A percentile compares a stretch with the other conserved stretches of the same genome.
Evolutionary conservation across 2,329 filamentous ascomycete genomes (phyloP).

Genomic region (Calonectria crousiana): DNA sequence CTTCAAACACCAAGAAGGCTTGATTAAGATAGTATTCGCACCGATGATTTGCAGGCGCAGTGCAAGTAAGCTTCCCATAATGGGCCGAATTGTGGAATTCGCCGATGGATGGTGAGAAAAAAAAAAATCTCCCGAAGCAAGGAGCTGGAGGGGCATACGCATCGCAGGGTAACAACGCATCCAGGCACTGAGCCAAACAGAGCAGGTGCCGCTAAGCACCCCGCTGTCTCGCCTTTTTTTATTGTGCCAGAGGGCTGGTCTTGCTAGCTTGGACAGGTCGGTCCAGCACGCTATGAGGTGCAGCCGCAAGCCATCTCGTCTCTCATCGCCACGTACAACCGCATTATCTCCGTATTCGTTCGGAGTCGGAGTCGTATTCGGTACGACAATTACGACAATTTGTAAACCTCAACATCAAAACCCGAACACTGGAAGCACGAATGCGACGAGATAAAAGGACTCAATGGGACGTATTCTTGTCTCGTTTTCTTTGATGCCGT

Average conservation of each 20-base stretch:
- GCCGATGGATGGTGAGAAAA: slow-evolving; percentile 2
- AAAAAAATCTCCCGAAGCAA: not conserved
- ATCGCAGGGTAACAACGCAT: slow-evolving; percentile 11
- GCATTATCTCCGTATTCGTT: slow-evolving; percentile 17
- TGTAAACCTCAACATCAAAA: not conserved
- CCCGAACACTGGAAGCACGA: not conserved
- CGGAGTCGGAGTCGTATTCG: slow-evolving; percentile 13
- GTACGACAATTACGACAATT: not conserved
- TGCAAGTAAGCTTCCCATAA: not conserved
- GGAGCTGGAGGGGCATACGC: slow-evolving; percentile 5
- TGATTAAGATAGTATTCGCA: not conserved
- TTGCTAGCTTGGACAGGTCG: not conserved
- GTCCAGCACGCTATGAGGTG: not conserved
- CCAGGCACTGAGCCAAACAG: slow-evolving; percentile 6
- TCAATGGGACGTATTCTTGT: not conserved
- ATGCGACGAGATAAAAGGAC: not conserved
- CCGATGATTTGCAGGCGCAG: not conserved
- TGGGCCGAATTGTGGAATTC: slow-evolving; percentile 1
- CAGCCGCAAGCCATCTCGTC: not conserved
- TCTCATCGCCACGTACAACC: not conserved
- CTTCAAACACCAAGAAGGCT: not conserved
- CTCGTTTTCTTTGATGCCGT: not conserved
- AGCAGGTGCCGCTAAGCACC: slow-evolving; percentile 6
- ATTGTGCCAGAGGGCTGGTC: not conserved
- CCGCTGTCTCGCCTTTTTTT: not conserved